These are phyloP conservation scores for Catunica adiposa DNA, from an alignment of 2,329 filamentous ascomycete genomes.

Conservation along the genomic window DNA sequence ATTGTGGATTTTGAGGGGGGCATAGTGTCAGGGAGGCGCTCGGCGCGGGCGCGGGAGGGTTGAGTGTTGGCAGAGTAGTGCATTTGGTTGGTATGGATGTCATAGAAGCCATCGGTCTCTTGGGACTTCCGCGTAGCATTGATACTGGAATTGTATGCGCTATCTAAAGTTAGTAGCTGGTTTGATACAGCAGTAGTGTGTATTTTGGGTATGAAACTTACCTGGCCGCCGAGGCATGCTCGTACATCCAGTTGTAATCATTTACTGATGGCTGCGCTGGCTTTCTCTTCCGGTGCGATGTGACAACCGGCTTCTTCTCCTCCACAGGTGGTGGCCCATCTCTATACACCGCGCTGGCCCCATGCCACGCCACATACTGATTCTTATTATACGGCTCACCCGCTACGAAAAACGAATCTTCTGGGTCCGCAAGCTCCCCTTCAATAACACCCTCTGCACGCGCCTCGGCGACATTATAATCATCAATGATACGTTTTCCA, in stretches of 20 bases:
- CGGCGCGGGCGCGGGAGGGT: conserved; percentile 70
- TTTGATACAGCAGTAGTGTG: no score
- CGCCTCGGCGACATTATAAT: conserved; percentile 68
- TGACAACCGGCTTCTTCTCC: conserved; percentile 10
- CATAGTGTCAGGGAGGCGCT: conserved; percentile 27
- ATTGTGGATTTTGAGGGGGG: conserved; percentile 19
- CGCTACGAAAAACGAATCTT: conserved; percentile 53
- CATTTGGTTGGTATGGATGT: conserved; percentile 84
- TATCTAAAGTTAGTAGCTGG: conserved; percentile 24
- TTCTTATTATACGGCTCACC: conserved; percentile 95
- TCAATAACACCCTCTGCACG: conserved; percentile 65
- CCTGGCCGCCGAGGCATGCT: conserved; percentile 85
- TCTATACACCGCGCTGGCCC: conserved; percentile 90
- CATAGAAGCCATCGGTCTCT: conserved; percentile 67
- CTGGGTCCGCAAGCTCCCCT: conserved; percentile 80
- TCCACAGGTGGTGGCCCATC: conserved; percentile 60
- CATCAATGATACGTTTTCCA: conserved; percentile 69
- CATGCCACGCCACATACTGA: conserved; percentile 97
- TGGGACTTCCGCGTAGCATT: conserved; percentile 44
- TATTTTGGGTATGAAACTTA: conserved; percentile 24
- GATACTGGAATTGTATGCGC: conserved; percentile 69
- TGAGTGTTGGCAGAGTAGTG: conserved; percentile 81
- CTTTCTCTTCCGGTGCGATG: conserved; percentile 63
- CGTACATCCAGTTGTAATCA: conserved; percentile 88
- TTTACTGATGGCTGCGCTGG: conserved; percentile 77